Evolutionary conservation across 192 early-diverging fungal genomes (phyloP).

Genomic region (Gigaspora rosea): DNA sequence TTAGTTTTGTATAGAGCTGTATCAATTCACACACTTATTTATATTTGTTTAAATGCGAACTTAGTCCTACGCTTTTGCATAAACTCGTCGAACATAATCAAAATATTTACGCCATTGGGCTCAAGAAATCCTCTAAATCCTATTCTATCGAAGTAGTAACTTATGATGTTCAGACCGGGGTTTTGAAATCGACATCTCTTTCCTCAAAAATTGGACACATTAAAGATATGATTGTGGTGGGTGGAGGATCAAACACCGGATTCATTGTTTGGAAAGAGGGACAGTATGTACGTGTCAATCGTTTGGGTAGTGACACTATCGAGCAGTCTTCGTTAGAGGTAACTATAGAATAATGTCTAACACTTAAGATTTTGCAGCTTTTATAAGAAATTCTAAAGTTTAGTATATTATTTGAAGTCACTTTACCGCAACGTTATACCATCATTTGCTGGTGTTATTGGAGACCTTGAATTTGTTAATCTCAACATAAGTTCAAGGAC

Average conservation of each 20-base stretch:
- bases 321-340: slow-evolving; percentile 30
- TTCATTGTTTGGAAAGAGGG: slow-evolving; percentile 44
- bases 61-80: background rate
- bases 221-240: slow-evolving; percentile 36
- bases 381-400: background rate
- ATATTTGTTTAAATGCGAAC: background rate
- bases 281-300: slow-evolving; percentile 37
- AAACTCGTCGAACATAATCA: slow-evolving; percentile 31
- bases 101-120: slow-evolving; percentile 39
- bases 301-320: slow-evolving; percentile 36
- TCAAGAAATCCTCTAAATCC: slow-evolving; percentile 35
- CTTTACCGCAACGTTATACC: slow-evolving; percentile 22
- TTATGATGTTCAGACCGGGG: slow-evolving; percentile 35
- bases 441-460: slow-evolving; percentile 17
- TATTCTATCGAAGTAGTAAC: slow-evolving; percentile 37
- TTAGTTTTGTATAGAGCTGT: background rate
- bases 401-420: background rate
- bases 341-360: no score
- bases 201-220: slow-evolving; percentile 34
- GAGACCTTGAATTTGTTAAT: slow-evolving; percentile 36
- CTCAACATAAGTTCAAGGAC: slow-evolving; percentile 21
- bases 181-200: slow-evolving; percentile 35
- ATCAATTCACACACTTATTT: background rate
- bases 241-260: slow-evolving; percentile 35
- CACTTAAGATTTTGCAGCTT: no score